Evolutionary conservation across 2,329 filamentous ascomycete species (phyloP), one percentile per base, ranked within the genome.

Genomic region (Pochonia chlamydosporia): DNA sequence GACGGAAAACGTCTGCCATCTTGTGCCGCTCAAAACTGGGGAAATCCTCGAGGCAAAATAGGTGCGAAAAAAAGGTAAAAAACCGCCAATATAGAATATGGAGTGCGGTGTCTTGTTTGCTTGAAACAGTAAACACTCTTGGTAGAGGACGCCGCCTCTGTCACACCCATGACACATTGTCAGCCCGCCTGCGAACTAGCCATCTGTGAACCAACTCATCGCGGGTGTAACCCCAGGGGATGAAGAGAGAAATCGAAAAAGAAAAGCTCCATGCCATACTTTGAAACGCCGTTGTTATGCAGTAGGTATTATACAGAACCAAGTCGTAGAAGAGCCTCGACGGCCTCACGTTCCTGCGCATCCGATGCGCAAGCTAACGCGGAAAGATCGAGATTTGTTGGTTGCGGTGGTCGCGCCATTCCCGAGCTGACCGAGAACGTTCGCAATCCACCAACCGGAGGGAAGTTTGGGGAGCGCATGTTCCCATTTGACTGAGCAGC

Each of bases 281-380:
- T 35, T 25, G 18, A 49, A 50, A 50, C 33, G 37, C 40, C 46
- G 7, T 18, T 39, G 42, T 23, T 9, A 48, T 48, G 45, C 73
- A 65, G 61, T 61, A 62, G 54, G 54, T 72, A 70, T 80, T 84
- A 85, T 79, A 84, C 74, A 79, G 87, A 91, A 69, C 87, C 85
- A 66, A 93, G 84, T 65, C 83, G 81, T 60, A 93, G 73, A 61
- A 92, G 80, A 54, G 87, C 88, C 66, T 89, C 87, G 54, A 91
- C 80, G 47, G 88, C 88, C 66, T 89, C 87, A 58, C 84, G 84
- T 73, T 92, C 88, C 67, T 89, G 84, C 51, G 82, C 78, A 63
- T 85, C 81, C 46, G 81, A 77, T 51, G 78, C 67, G 45, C 67
- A 68, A 53, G 68, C 70, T 54, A 79, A 63, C 42, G 70, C 68